Evolutionary conservation across 2,329 filamentous ascomycete species (phyloP).

Genomic region (Scedosporium boydii): DNA sequence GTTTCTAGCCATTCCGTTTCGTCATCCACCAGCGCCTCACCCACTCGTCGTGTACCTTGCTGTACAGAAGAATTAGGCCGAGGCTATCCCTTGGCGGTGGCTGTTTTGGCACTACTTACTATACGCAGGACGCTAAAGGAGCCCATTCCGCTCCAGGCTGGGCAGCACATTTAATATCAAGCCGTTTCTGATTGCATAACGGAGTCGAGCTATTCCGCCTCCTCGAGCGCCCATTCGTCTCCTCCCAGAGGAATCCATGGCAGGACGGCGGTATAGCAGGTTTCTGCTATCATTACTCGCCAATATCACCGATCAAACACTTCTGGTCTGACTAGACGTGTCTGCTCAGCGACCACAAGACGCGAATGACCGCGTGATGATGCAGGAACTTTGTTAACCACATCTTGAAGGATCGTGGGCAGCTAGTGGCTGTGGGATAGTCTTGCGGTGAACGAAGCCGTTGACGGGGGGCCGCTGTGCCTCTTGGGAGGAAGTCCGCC

Average conservation of each 20-base stretch:
- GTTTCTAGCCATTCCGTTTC: neutral
- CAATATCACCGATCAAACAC: constrained; percentile 3
- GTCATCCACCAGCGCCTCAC: neutral
- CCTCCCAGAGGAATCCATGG: neutral
- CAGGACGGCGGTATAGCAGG: constrained; percentile 1
- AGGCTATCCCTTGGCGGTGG: neutral
- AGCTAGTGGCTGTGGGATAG: neutral
- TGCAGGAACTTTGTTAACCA: constrained; percentile 3
- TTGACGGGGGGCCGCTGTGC: neutral
- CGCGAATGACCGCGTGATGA: constrained; percentile 5
- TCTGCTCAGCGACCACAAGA: constrained; percentile 2
- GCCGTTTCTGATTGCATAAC: constrained; percentile 5
- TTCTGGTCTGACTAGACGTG: neutral
- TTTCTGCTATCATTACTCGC: constrained; percentile 1
- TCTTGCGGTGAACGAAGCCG: neutral
- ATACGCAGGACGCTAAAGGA: neutral
- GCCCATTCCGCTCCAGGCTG: neutral
- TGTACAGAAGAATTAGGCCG: constrained; percentile 3
- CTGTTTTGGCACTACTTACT: neutral
- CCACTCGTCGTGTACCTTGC: neutral
- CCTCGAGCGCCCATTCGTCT: neutral
- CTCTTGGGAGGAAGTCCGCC: neutral
- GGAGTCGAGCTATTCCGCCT: neutral
- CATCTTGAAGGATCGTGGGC: neutral
- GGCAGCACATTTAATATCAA: constrained; percentile 7